Base-by-base conservation (phyloP, 805 yeast genomes). In the Cyberlindnera saturnus region DNA sequence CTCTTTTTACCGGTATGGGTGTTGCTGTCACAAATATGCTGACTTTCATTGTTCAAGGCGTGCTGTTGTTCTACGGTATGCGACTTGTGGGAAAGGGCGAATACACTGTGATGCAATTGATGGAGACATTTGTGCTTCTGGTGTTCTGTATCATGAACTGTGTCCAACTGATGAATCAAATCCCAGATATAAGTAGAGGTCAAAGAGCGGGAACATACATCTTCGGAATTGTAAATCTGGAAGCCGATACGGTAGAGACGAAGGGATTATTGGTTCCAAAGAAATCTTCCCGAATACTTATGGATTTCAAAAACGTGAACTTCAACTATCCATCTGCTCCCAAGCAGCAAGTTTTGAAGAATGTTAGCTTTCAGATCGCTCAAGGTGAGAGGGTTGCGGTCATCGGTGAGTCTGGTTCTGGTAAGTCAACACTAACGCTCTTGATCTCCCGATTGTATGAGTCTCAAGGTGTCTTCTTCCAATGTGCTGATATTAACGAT, bases 401-500 rank as follows among this genome's bases (percentile, higher is more conserved):
- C 1, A 77, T 82, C 3, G 99, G 99, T 0, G 79, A 75, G 31
- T 86, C 97, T 2, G 99, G 99, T 0, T 74, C 83, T 13, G 99
- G 99, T 0, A 93, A 93, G 61, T 84, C 96, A 0, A 88, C 98
- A 0, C 48, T 91, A 1, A 63, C 79, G 0, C 66, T 72, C 1
- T 52, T 90, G 11, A 49, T 90, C 0, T 61, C 80, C 2, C 66
- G 82, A 39, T 61, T 90, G 1, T 78, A 78, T 46, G 59, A 59
- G 1, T 64, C 70, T 3, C 50, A 62, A 3, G 41, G 63, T 0
- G 63, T 83, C 2, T 53, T 57, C 9, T 47, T 83, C 8, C 75
- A 70, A 34, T 79, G 74, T 0, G 50, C 53, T 3, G 79, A 79
- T 46, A 64, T 86, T 1, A 60, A 63, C 11, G 55, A 58, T 0